Base-by-base conservation (phyloP, 345 rosid species). In the Odontarrhena argentea region DNA sequence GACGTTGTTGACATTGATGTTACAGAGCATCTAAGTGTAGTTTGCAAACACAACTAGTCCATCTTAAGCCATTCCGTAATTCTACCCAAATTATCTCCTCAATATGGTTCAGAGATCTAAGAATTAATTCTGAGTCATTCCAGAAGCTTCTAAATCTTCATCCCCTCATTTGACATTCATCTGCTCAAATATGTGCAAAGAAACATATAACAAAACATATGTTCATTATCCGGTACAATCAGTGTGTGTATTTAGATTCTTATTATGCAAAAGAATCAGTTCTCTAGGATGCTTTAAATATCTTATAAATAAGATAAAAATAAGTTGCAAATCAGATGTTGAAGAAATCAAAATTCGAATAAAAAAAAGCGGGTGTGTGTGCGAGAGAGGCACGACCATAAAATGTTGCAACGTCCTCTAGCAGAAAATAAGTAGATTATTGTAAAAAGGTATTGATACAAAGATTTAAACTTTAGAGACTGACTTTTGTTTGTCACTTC, bases 261-360 rank as follows among this genome's bases (percentile, higher is more conserved):
- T 43, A 53, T 24, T 3, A 34, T 44, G 24, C 36, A 42, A 53
- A 30, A 35, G 12, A 60, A 42, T 40, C 35, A 41, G 1, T 3
- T 44, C 28, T 34, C 2, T 4, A 3, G 11, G 10, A 58, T 48
- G 26, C 5, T 58, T 15, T 58, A 0, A 32, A 28, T 5, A 40
- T 40, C 34, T 15, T 49, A 15, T 8, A 58, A 12, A 30, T 54
- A 34, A 58, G 26, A 15, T 9, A 14, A 35, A 14, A 57, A 28
- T 3, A 57, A 7, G 49, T 38, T 52, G 45, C 28, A 60, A 41
- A 30, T 60, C 15, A 60, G 42, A 60, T 51, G 67, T 32, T 51
- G 74, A 69, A 60, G 44, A 70, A 70, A 70, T 55, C 75, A 56
- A 54, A 54, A 45, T 61, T 62, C 55, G 49, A 70, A 54, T 55